Conservation (phyloP, 352 stramenopile genomes). For the Pythium phragmitis region DNA sequence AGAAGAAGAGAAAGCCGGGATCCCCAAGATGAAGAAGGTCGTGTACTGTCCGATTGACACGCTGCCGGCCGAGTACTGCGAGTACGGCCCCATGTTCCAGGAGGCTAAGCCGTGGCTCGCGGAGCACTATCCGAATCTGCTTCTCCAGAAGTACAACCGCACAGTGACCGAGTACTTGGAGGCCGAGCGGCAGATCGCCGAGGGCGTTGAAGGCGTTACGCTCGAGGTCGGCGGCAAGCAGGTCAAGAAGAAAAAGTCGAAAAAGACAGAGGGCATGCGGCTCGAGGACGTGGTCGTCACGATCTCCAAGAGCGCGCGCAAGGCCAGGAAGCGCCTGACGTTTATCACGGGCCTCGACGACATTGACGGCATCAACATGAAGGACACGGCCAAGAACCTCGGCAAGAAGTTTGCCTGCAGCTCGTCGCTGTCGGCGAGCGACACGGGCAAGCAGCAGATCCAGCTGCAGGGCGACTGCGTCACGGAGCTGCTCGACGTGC, state of each 20-base stretch:
- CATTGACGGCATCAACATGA: slow-evolving; percentile 80
- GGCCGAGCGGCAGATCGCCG: slow-evolving; percentile 76
- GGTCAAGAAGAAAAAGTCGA: slow-evolving; percentile 86
- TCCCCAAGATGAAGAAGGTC: slow-evolving; percentile 60
- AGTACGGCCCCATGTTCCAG: slow-evolving; percentile 84
- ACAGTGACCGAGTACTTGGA: slow-evolving; percentile 76
- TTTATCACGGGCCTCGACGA: slow-evolving; percentile 83
- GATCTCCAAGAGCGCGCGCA: slow-evolving; percentile 73
- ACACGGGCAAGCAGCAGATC: slow-evolving; percentile 77
- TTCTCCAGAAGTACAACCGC: slow-evolving; percentile 84
- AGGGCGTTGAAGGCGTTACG: slow-evolving; percentile 72
- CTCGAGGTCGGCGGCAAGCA: slow-evolving; percentile 70
- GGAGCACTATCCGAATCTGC: slow-evolving; percentile 68
- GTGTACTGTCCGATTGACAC: slow-evolving; percentile 85
- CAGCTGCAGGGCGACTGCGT: slow-evolving; percentile 81
- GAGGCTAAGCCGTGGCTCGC: slow-evolving; percentile 83
- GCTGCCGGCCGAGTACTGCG: slow-evolving; percentile 82
- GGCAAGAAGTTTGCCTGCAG: slow-evolving; percentile 84
- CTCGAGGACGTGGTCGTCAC: slow-evolving; percentile 68
- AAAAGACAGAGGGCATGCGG: slow-evolving; percentile 67
- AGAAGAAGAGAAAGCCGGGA: slow-evolving; percentile 34
- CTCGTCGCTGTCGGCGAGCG: slow-evolving; percentile 75
- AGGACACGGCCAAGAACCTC: slow-evolving; percentile 76
- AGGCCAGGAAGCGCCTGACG: slow-evolving; percentile 77
- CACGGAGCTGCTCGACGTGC: slow-evolving; percentile 66